Base-by-base conservation (phyloP, 1,284 basidiomycete genomes). In the Psilocybe mexicana region DNA sequence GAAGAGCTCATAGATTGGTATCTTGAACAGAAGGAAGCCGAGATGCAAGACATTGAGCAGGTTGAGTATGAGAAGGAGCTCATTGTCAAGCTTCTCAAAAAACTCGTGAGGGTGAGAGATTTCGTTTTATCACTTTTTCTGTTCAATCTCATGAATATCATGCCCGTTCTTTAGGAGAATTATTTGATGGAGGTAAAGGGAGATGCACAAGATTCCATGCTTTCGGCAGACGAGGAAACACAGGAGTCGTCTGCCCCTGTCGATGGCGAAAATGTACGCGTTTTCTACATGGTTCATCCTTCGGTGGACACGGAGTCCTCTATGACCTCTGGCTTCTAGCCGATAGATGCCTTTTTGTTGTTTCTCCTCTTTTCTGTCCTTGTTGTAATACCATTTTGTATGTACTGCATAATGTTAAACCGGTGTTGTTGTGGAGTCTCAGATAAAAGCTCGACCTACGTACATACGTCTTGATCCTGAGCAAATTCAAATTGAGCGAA, bases 1-100 rank as follows among this genome's bases (percentile, higher is more conserved):
- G 92, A 96, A 62, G 94, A 96, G 68, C 81, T 99, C 46, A 89
- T 97, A 60, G 93, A 97, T 72, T 97, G 95, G 95, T 99, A 98
- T 72, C 82, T 99, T 53, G 95, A 99, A 76, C 77, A 86, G 61
- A 90, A 86, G 72, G 97, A 99, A 74, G 79, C 82, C 36, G 89
- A 94, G 63, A 79, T 98, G 48, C 85, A 91, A 61, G 87, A 89
- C 49, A 82, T 94, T 12, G 94, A 96, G 55, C 90, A 96, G 69
- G 77, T 97, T n/a, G 94, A 98, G 66, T 88, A 92, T 64, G 93
- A 99, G 77, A 90, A 88, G 66, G 91, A 93, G 71, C 78, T 99
- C 58, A 87, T 98, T 62, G 86, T 83, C 46, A 99, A 98, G 77
- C 89, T 97, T 67, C 72, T 99, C 61, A 85, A 80, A 65, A 95